Evolutionary conservation across 2,329 filamentous ascomycete species (phyloP), one percentile per base, ranked within the genome.

Genomic region (Fusarium chlamydosporum): DNA sequence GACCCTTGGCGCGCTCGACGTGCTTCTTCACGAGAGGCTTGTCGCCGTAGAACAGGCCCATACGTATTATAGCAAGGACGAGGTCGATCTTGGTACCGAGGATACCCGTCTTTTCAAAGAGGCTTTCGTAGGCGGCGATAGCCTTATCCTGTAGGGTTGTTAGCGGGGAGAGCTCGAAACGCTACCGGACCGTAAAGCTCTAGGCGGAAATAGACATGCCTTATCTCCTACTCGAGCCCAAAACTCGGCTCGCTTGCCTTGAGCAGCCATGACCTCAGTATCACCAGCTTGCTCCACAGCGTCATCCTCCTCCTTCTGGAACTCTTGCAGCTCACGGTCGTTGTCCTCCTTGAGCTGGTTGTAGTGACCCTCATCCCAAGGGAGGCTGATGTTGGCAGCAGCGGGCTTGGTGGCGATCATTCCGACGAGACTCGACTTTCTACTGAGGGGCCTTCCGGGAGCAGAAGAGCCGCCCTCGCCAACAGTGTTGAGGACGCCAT

Each of bases 11-110:
- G 42, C 95, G 91, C 76, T 97, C 94, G 46, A 98, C 88, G 63
- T 93, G 92, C 86, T 96, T 97, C 88, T 97, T 96, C 48, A 97
- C 94, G 56, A 96, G 88, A 40, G 91, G 80, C 82, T 94, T 94
- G 81, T 99, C 96, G 71, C 94, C 94, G 78, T 97, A 99, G 85
- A 99, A 99, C 61, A 99, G 87, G 35, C 92, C 94, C 78, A 97
- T 91, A 63, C 96, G 93, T 83, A 98, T 95, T 83, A 98, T 96
- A 73, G 96, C 96, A 58, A 99, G 90, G 50, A 97, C 93, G 53
- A 99, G 86, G 80, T 99, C 96, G 79, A 99, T 99, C 85, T 97
- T 98, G 72, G 92, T 95, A 74, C 95, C 96, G 65, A 99, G 87
- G 74, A 97, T 93, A 68, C 94, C 92, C n/a, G 94, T 98, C 86